Evolutionary conservation across 2,329 filamentous ascomycete genomes (phyloP).

Genomic region (Erysiphe neolycopersici): DNA sequence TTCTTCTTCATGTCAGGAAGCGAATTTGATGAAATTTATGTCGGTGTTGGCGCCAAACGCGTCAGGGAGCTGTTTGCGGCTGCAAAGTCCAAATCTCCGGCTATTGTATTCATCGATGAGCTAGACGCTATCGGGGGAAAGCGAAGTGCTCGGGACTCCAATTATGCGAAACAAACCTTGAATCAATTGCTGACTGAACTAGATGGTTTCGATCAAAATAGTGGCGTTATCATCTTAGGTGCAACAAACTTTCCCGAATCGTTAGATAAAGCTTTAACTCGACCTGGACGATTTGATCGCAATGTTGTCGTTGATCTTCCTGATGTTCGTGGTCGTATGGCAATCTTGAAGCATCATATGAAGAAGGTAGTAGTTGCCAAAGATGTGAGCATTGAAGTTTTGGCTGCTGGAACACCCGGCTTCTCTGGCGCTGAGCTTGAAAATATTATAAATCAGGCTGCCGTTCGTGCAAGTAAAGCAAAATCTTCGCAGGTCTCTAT

Average conservation of each 20-base stretch:
- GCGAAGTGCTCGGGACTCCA: slow-evolving; percentile 73
- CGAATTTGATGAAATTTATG: slow-evolving; percentile 96
- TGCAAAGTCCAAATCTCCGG: slow-evolving; percentile 62
- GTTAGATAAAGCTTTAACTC: slow-evolving; percentile 79
- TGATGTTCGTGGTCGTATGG: slow-evolving; percentile 76
- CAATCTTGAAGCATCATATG: slow-evolving; percentile 81
- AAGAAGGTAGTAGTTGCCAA: slow-evolving; percentile 61
- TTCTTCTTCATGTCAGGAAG: slow-evolving; percentile 99
- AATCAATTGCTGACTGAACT: slow-evolving; percentile 94
- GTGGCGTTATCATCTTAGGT: slow-evolving; percentile 80
- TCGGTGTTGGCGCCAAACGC: slow-evolving; percentile 87
- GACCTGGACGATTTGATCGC: slow-evolving; percentile 86
- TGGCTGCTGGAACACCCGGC: slow-evolving; percentile 70
- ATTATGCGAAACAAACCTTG: slow-evolving; percentile 89
- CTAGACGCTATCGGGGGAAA: slow-evolving; percentile 85
- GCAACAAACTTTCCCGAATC: slow-evolving; percentile 91
- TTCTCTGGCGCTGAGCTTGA: slow-evolving; percentile 91
- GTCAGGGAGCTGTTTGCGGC: slow-evolving; percentile 77
- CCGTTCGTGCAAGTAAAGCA: slow-evolving; percentile 74
- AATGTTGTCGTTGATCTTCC: slow-evolving; percentile 73
- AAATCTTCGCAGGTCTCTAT: slow-evolving; percentile 51
- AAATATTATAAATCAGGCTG: slow-evolving; percentile 90
- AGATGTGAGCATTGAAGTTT: slow-evolving; percentile 58
- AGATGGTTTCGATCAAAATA: slow-evolving; percentile 88
- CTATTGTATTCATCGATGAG: slow-evolving; percentile 91